These are phyloP conservation scores for Withania somnifera DNA, from an alignment of 305 asterid species.

Conservation along the genomic window DNA sequence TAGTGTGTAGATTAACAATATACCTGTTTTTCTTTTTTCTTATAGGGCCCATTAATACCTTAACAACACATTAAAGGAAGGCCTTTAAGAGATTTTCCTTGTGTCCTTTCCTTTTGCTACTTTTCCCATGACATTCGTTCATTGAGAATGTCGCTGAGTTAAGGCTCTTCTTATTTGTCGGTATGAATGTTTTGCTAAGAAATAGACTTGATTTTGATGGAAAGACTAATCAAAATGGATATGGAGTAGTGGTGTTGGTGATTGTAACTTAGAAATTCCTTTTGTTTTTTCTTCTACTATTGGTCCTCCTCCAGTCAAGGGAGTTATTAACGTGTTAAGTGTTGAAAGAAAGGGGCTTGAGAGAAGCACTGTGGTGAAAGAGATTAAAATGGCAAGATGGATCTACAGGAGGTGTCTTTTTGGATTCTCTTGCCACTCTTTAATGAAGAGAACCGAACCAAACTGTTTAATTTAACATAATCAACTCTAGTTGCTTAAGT, in stretches of 20 bases:
- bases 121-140: not conserved
- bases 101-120: not conserved
- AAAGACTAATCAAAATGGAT: too few species aligned
- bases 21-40: not conserved
- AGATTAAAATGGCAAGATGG: not conserved
- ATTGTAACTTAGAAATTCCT: not conserved
- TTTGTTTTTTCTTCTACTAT: not conserved
- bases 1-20: not conserved
- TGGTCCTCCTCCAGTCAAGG: not conserved
- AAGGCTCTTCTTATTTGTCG: not conserved
- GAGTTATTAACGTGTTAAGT: not conserved
- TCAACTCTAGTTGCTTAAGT: not conserved
- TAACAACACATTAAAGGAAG: not conserved
- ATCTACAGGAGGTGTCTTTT: not conserved
- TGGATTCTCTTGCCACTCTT: not conserved
- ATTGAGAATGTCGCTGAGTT: not conserved
- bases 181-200: too few species aligned
- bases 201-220: too few species aligned
- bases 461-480: not conserved
- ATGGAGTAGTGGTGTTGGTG: too few species aligned
- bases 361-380: not conserved
- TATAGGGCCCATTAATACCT: not conserved
- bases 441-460: not conserved
- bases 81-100: not conserved
- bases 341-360: not conserved